phyloP scores from a whole-genome alignment of 768 basidiomycete genomes.

The Boletus speciosus region DNA sequence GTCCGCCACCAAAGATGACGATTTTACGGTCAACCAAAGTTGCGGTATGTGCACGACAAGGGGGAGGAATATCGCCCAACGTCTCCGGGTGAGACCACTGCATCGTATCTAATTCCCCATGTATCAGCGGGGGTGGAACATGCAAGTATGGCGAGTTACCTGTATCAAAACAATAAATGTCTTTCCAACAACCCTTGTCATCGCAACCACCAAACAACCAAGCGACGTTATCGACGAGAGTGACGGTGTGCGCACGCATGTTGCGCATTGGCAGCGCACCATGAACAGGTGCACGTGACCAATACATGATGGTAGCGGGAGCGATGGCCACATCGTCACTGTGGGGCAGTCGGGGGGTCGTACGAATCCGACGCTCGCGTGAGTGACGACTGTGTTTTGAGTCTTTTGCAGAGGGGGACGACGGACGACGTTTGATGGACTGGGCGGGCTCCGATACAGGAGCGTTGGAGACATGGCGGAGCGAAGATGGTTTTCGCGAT shows the following conservation, averaged over 20 bases:
- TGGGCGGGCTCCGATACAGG: slow-evolving; percentile 25
- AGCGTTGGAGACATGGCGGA: slow-evolving; percentile 30
- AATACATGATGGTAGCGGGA: slow-evolving; percentile 78
- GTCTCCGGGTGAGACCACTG: slow-evolving; percentile 82
- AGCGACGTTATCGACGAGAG: slow-evolving; percentile 73
- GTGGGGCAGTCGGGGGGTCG: slow-evolving; percentile 58
- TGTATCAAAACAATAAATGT: slow-evolving; percentile 82
- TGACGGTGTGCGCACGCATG: slow-evolving; percentile 82
- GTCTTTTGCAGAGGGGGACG: slow-evolving; percentile 30
- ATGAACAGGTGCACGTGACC: slow-evolving; percentile 80
- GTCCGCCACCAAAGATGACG: slow-evolving; percentile 84
- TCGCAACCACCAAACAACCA: slow-evolving; percentile 93
- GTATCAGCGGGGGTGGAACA: background rate
- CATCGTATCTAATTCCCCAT: slow-evolving; percentile 63
- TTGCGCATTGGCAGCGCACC: slow-evolving; percentile 62
- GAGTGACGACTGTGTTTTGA: slow-evolving; percentile 6
- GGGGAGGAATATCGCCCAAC: slow-evolving; percentile 74
- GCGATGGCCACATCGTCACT: slow-evolving; percentile 55
- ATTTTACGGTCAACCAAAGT: slow-evolving; percentile 79
- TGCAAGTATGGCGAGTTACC: slow-evolving; percentile 39
- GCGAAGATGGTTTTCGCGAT: slow-evolving; percentile 31
- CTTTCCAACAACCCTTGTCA: slow-evolving; percentile 67
- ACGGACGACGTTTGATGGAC: slow-evolving; percentile 23
- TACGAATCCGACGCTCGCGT: slow-evolving; percentile 37
- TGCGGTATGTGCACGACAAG: slow-evolving; percentile 84